Evolutionary conservation across 352 stramenopile species (phyloP).

Genomic region (Globisporangium nunn): DNA sequence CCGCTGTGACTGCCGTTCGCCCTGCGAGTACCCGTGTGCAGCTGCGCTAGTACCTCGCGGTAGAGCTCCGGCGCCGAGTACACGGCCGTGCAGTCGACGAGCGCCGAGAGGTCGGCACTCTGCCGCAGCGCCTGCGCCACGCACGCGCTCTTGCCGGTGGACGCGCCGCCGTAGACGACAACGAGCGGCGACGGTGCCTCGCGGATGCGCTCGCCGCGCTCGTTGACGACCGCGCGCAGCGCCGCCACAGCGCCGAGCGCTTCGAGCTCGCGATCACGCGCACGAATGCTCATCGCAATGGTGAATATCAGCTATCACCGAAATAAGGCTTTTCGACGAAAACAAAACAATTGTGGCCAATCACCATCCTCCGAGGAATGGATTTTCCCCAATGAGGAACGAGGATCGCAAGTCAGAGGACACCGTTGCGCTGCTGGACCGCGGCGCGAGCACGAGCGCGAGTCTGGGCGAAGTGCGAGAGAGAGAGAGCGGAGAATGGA

Average conservation of each 20-base stretch:
- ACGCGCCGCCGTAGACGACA: conserved; percentile 66
- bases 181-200: conserved; percentile 54
- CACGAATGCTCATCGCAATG: too few relatives aligned
- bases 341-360: too few relatives aligned
- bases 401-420: too few relatives aligned
- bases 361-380: too few relatives aligned
- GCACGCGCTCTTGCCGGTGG: conserved; percentile 67
- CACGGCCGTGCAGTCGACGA: conserved; percentile 68
- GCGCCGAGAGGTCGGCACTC: conserved; percentile 28
- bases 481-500: too few relatives aligned
- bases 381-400: too few relatives aligned
- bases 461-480: too few relatives aligned
- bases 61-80: conserved; percentile 66
- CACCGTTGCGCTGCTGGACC: too few relatives aligned
- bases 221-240: conserved; percentile 19
- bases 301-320: too few relatives aligned
- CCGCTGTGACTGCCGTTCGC: neutral
- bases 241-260: conserved; percentile 41
- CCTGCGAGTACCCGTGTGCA: conserved; percentile 16
- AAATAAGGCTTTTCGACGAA: too few relatives aligned
- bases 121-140: conserved; percentile 32
- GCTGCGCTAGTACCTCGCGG: conserved; percentile 56
- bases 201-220: conserved; percentile 7
- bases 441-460: too few relatives aligned
- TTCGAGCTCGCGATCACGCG: conserved; percentile 36